These are phyloP conservation scores for Marvania coccoides DNA, from an alignment of 139 green algal genomes.

Conservation along the genomic window DNA sequence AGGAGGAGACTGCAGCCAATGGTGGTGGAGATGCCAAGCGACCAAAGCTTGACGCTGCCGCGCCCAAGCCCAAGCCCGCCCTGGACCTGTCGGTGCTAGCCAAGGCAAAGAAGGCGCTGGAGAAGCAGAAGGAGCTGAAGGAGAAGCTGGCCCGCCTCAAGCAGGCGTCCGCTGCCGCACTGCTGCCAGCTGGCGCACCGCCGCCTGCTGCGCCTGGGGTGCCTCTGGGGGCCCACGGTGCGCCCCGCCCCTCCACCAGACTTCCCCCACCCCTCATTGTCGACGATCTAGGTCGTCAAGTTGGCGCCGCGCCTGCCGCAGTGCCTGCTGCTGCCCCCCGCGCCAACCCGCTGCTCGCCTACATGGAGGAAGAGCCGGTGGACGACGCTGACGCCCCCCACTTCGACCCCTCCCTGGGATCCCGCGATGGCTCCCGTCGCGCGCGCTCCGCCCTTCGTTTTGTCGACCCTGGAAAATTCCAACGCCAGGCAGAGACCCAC, in stretches of 20 bases:
- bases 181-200: neutral
- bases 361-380: slow-evolving; percentile 6
- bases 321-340: neutral
- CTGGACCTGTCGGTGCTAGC: slow-evolving; percentile 16
- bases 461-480: slow-evolving; percentile 55
- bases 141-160: slow-evolving; percentile 15
- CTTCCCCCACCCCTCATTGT: slow-evolving; percentile 33
- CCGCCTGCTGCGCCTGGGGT: neutral
- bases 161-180: neutral
- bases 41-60: neutral
- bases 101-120: slow-evolving; percentile 27
- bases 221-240: neutral
- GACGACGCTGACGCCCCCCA: slow-evolving; percentile 18
- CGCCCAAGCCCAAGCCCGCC: slow-evolving; percentile 4
- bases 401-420: slow-evolving; percentile 54
- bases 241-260: neutral
- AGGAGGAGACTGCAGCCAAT: neutral
- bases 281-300: slow-evolving; percentile 43
- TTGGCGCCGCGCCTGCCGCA: slow-evolving; percentile 16
- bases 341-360: slow-evolving; percentile 4
- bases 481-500: slow-evolving; percentile 50
- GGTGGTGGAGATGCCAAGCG: neutral
- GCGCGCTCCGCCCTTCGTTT: slow-evolving; percentile 43
- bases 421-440: slow-evolving; percentile 7
- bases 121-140: slow-evolving; percentile 27